These are phyloP conservation scores for Echinochloa phyllopogon DNA, from an alignment of 176 grass and related monocot genomes.

Conservation along the genomic window DNA sequence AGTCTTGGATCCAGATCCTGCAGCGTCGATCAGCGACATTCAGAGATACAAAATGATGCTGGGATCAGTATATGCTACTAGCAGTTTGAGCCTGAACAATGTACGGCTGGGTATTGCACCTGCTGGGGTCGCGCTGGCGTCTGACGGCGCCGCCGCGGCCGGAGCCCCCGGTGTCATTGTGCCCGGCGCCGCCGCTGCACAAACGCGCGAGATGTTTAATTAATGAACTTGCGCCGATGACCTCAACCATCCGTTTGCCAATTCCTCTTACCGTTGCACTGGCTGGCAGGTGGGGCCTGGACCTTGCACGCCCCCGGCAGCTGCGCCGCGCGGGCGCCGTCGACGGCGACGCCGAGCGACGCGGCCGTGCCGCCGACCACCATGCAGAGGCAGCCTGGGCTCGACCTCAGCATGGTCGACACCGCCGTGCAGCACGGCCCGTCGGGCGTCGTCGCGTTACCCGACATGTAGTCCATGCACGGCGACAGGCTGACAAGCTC, in stretches of 20 bases:
- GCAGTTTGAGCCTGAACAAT: neutral
- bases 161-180: conserved; percentile 12
- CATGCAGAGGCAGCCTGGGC: conserved; percentile 73
- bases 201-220: too few species aligned
- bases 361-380: conserved; percentile 62
- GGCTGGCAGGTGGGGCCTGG: conserved; percentile 52
- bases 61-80: neutral
- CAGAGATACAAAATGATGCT: neutral
- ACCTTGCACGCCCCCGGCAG: conserved; percentile 70
- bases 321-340: conserved; percentile 55
- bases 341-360: conserved; percentile 64
- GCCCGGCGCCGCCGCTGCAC: conserved; percentile 32
- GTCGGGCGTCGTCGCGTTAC: conserved; percentile 57
- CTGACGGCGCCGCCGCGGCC: conserved; percentile 23
- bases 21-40: neutral
- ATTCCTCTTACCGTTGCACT: conserved; percentile 55
- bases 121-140: conserved; percentile 42
- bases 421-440: conserved; percentile 73
- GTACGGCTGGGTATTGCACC: conserved; percentile 3
- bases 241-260: neutral
- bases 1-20: conserved; percentile 46
- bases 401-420: conserved; percentile 46
- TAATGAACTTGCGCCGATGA: too few species aligned
- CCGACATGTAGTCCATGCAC: conserved; percentile 66
- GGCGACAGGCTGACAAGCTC: conserved; percentile 60